Base-by-base conservation (phyloP, 176 grass and related monocot genomes). In the Triticum monococcum region DNA sequence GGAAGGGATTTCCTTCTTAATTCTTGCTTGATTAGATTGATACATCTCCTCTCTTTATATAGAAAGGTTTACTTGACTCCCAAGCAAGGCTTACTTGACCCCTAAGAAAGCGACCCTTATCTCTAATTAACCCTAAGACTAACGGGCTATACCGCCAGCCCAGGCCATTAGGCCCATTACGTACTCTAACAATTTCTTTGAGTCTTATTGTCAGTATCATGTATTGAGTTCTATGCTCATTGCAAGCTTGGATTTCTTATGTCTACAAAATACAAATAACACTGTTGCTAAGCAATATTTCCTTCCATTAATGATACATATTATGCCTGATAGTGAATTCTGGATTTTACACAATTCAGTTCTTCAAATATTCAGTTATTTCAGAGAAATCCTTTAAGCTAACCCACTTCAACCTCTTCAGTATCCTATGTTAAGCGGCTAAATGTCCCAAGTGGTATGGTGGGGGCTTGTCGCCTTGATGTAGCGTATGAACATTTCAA, bases 391-490 rank as follows among this genome's bases (percentile, higher is more conserved):
- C 40, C 33, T 38, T 33, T 73, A 72, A 26, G 12, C 88, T 90
- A 82, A 90, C 60, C 80, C 75, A 56, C 6, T 88, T 68, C 79
- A 80, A 38, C 56, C 28, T 89, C 52, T 90, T 72, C 86, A 98
- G 93, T 93, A 72, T 88, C 93, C 26, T 95, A 98, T 86, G 96
- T 98, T 30, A 98, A 98, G 82, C 75, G 83, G 60, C 88, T 98
- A 66, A 96, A 98, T 89, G 90, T 94, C 81, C 93, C 91, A 81
- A 87, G 91, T 84, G 96, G 93, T 28, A 94, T 95, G 91, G 93
- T 98, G 83, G 96, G 96, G 81, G 91, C 96, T 89, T 98, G 96
- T 87, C 89, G 91, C 69, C 96, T 98, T 86, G 96, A 98, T 91
- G 88, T 98, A 66, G 96, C 96, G 66, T 95, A 91, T 63, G 91